These are phyloP conservation scores for Termitomyces bulborhizus DNA, from an alignment of 768 basidiomycete species.

Conservation along the genomic window DNA sequence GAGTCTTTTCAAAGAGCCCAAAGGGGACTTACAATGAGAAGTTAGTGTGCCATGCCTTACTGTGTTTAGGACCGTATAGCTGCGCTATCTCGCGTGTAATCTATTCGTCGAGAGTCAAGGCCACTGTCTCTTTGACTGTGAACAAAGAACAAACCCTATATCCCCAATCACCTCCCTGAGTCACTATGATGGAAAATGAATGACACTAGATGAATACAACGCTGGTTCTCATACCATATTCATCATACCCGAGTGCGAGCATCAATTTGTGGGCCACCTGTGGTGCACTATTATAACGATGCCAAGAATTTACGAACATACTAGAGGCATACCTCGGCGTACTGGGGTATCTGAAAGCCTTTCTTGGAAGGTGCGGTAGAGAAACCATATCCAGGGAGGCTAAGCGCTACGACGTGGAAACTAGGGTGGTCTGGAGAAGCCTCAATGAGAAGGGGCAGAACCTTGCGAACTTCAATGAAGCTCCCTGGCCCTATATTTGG, in stretches of 20 bases:
- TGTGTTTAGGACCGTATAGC: constrained; percentile 28
- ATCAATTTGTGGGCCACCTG: constrained; percentile 45
- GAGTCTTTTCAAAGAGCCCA: neutral
- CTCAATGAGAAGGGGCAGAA: constrained; percentile 46
- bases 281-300: neutral
- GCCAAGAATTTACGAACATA: neutral
- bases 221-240: constrained; percentile 29
- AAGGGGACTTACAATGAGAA: constrained; percentile 22
- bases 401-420: constrained; percentile 59
- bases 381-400: constrained; percentile 59
- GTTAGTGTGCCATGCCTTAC: constrained; percentile 52
- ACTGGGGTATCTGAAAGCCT: constrained; percentile 44
- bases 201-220: neutral
- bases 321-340: constrained; percentile 39
- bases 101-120: constrained; percentile 1
- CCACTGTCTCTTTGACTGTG: neutral
- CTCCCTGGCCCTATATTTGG: constrained; percentile 51
- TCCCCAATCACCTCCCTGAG: constrained; percentile 48
- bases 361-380: constrained; percentile 47
- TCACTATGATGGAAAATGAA: constrained; percentile 23
- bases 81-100: constrained; percentile 23
- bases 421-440: constrained; percentile 39
- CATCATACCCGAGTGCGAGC: constrained; percentile 38
- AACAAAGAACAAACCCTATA: constrained; percentile 18
- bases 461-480: constrained; percentile 51